Conservation (phyloP, 768 basidiomycete species). For the Phaeotremella fagi region DNA sequence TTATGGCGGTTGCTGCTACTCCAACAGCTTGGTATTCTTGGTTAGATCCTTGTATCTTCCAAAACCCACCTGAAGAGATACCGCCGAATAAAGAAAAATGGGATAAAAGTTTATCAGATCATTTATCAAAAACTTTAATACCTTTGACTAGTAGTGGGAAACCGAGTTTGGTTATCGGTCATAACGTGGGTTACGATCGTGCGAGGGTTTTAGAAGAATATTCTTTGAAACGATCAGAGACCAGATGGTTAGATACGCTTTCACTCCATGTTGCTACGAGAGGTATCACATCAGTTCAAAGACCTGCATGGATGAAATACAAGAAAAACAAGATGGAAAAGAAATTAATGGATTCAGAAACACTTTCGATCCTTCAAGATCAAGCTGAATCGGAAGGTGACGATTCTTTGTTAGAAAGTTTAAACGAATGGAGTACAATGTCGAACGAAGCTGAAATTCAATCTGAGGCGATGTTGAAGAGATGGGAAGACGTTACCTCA, state of each 20-base stretch:
- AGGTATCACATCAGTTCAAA: constrained; percentile 90
- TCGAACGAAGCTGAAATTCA: constrained; percentile 16
- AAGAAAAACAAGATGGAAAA: constrained; percentile 66
- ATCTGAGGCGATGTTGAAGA: constrained; percentile 53
- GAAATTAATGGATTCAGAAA: constrained; percentile 53
- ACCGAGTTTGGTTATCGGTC: constrained; percentile 69
- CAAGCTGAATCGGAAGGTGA: constrained; percentile 47
- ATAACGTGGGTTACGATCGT: constrained; percentile 93
- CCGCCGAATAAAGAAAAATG: constrained; percentile 6
- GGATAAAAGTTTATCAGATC: constrained; percentile 15
- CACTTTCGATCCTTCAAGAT: constrained; percentile 47
- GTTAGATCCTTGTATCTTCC: constrained; percentile 65
- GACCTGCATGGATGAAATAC: constrained; percentile 85
- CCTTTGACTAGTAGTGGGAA: constrained; percentile 25
- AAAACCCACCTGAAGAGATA: constrained; percentile 6
- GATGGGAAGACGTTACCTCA: constrained; percentile 91
- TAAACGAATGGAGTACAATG: constrained; percentile 7
- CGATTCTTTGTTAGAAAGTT: constrained; percentile 21
- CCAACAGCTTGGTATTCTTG: constrained; percentile 87
- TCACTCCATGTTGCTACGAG: constrained; percentile 87
- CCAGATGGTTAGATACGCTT: constrained; percentile 89
- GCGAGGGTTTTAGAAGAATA: constrained; percentile 81
- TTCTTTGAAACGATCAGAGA: constrained; percentile 59
- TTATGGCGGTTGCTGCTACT: constrained; percentile 85
- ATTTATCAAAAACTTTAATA: constrained; percentile 40